Evolutionary conservation across 257 asterid species (phyloP), one percentile per base, ranked within the genome.

Genomic region (Nicotiana noctiflora): DNA sequence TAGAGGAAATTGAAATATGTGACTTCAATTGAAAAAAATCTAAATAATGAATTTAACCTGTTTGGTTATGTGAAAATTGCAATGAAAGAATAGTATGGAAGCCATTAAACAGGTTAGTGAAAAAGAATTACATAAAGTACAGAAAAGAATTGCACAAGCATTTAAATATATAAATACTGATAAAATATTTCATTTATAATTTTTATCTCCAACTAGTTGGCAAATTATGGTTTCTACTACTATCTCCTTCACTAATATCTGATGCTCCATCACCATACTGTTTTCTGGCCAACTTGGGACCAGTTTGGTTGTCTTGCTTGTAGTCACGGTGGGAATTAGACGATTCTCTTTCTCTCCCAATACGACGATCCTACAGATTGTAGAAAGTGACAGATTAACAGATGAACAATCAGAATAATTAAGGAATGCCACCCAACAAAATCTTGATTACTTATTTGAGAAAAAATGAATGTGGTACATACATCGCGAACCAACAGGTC

Each of bases 401-500:
- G 55, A 52, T 1, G 74, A n/a, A 37, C 46, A 21, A 11, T 21
- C 40, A 56, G 23, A 44, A 4, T 34, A 40, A 15, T 60, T 13
- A 19, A 14, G 34, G 59, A 59, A 29, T 60, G 61, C 23, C 61
- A 56, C 61, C 11, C 61, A 55, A 55, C 21, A 31, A 19, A 44
- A 34, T 18, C n/a, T 21, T 49, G 52, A 40, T 46, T 46, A 5
- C 19, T 5, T 14, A 53, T 53, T 56, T 32, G 17, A 44, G 64
- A 74, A 63, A 25, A 80, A n/a, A 34, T 32, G 40, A 46, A 60
- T 51, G 8, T 2, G 61, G 25, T 19, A 60, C 93, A 75, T 93
- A 90, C 97, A 88, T 93, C 94, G 44, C 92, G 93, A 55, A 91
- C 83, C 70, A 87, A 85, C 83, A 92, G 81, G 86, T 93, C 97